Evolutionary conservation across 768 basidiomycete species (phyloP).

Genomic region (Russula compacta): DNA sequence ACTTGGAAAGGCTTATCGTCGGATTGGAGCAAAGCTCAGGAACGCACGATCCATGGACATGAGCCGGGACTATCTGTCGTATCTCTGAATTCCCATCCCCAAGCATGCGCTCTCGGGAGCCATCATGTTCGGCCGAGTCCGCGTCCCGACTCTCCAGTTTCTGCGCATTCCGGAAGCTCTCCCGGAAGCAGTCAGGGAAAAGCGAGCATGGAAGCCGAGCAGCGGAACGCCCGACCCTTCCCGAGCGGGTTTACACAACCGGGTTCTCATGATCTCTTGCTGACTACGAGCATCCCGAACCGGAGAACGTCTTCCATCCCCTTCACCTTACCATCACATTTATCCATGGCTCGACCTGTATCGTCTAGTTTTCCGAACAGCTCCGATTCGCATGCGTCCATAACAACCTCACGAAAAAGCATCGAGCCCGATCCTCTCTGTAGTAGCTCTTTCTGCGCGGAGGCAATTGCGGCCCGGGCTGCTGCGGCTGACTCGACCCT

Average conservation of each 20-base stretch:
- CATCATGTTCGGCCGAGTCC: background rate
- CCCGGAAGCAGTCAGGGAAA: constrained; percentile 13
- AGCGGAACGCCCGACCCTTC: background rate
- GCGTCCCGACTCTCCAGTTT: background rate
- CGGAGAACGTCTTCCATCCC: background rate
- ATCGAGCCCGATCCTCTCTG: background rate
- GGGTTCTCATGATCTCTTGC: background rate
- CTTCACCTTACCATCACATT: background rate
- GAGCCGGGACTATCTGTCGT: background rate
- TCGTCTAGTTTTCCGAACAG: background rate
- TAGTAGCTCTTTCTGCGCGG: background rate
- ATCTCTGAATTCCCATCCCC: background rate
- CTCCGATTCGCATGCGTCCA: background rate
- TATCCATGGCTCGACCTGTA: background rate
- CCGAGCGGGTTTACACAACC: background rate
- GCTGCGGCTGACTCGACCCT: background rate
- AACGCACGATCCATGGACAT: constrained; percentile 5
- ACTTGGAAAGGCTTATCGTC: constrained; percentile 8
- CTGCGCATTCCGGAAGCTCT: constrained; percentile 12
- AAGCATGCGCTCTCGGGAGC: background rate
- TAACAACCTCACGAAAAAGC: background rate
- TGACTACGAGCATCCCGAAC: background rate
- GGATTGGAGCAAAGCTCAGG: constrained; percentile 7
- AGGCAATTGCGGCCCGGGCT: background rate
- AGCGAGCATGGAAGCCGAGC: constrained; percentile 4